Base-by-base conservation (phyloP, 148 eudicot genomes). In the Vaccinium darrowii region DNA sequence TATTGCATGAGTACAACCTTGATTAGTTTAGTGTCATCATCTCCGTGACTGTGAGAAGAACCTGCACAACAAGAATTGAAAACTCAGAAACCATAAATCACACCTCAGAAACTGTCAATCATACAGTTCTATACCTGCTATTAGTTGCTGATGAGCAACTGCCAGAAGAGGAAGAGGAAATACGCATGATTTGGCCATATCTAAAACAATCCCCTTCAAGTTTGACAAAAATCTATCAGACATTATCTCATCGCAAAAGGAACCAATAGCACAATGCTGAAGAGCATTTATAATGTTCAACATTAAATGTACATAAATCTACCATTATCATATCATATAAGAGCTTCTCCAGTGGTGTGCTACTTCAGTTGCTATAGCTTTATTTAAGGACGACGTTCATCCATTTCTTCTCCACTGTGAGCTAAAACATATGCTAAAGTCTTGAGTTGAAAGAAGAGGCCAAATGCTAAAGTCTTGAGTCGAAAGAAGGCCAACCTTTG, bases 161-260 rank as follows among this genome's bases (percentile, higher is more conserved):
- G 94, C 93, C 83, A 95, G 88, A 86, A 97, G 99, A 80, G 96
- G 99, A 85, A 95, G 87, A 76, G 99, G 99, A 91, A 97, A 97
- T 84, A 90, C 88, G 87, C 91, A 88, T 87, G 97, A 95, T 90
- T 93, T 97, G 73, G 98, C 98, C 90, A 90, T 86, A 80, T 90
- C 92, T 86, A 95, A 84, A 71, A 93, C 92, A 84, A 83, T 86
- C 63, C 92, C 98, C 99, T 97, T 69, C 62, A 90, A 88, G 78
- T 62, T 73, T 86, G 60, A 85, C 56, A 87, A 86, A 84, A 33
- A 86, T 56, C 82, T 43, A 33, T 82, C 39, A 86, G 83, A 67
- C 58, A 21, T 75, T n/a, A 23, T 49, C 25, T 33, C 1, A 39
- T 57, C 8, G 65, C 73, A 81, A 78, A 85, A 81, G 75, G 43